A percentile compares a stretch with the other conserved stretches of the same genome.
phyloP scores from a whole-genome alignment of 2,329 filamentous ascomycete genomes.

The Penicillium sclerotigenum region DNA sequence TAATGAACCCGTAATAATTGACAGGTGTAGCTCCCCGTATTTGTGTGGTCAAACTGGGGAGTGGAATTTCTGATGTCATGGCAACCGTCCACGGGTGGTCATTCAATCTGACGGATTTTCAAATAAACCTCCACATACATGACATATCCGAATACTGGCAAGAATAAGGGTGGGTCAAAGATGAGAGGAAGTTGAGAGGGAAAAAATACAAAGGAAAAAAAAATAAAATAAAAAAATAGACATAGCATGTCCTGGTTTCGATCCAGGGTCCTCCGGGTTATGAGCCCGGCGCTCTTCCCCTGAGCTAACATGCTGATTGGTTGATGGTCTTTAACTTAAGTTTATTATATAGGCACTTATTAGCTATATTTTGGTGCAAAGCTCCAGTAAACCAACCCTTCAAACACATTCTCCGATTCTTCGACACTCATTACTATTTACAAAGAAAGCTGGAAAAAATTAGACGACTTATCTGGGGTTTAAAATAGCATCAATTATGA shows the following conservation, averaged over 20 bases:
- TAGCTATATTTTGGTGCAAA: background rate
- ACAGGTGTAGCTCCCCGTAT: too few species aligned
- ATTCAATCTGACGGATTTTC: background rate
- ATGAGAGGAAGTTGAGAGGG: too few species aligned
- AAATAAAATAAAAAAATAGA: background rate
- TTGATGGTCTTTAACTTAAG: accelerated
- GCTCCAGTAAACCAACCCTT: background rate
- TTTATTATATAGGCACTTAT: background rate
- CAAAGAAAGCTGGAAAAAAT: too few species aligned
- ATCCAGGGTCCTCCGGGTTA: slow-evolving; percentile 38
- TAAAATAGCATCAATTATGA: background rate
- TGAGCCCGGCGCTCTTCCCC: slow-evolving; percentile 49
- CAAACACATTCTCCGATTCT: background rate
- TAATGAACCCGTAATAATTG: too few species aligned
- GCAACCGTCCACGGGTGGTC: background rate
- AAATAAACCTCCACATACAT: background rate
- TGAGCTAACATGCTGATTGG: slow-evolving; percentile 42
- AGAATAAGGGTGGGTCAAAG: background rate
- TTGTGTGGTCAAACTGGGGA: too few species aligned
- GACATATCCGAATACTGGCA: background rate
- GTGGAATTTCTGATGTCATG: background rate
- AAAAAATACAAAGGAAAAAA: too few species aligned
- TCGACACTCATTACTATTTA: too few species aligned
- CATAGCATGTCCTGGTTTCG: background rate
- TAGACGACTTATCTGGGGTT: too few species aligned